Evolutionary conservation across 2,329 filamentous ascomycete species (phyloP).

Genomic region (Elsinoe ampelina): DNA sequence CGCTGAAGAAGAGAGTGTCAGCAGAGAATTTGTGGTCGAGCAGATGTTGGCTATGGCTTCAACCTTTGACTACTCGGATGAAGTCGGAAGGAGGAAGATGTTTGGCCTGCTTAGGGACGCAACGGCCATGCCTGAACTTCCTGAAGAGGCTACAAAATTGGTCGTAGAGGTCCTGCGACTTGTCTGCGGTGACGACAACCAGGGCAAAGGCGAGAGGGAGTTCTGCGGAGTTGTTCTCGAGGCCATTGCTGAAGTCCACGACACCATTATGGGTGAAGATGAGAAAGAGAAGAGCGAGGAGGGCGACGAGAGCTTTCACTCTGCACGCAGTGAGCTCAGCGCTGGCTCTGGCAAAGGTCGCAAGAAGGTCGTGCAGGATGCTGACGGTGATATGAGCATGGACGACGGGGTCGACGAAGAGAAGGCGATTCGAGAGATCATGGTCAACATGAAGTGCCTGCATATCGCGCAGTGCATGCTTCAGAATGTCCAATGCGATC

Average conservation of each 20-base stretch:
- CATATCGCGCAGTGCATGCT: slow-evolving; percentile 98
- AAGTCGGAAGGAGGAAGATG: slow-evolving; percentile 92
- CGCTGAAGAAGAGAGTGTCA: slow-evolving; percentile 70
- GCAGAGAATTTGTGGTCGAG: slow-evolving; percentile 92
- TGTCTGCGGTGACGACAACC: slow-evolving; percentile 66
- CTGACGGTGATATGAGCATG: slow-evolving; percentile 30
- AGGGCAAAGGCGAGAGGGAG: slow-evolving; percentile 64
- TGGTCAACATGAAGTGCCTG: slow-evolving; percentile 97
- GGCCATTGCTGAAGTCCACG: slow-evolving; percentile 91
- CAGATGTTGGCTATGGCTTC: slow-evolving; percentile 87
- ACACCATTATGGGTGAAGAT: slow-evolving; percentile 70
- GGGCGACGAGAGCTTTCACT: slow-evolving; percentile 77
- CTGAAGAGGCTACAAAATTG: slow-evolving; percentile 86
- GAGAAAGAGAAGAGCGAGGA: slow-evolving; percentile 43
- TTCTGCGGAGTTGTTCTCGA: slow-evolving; percentile 82
- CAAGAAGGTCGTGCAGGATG: slow-evolving; percentile 43
- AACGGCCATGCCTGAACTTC: slow-evolving; percentile 74
- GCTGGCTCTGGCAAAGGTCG: slow-evolving; percentile 40
- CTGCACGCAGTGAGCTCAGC: slow-evolving; percentile 76
- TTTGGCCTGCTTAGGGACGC: slow-evolving; percentile 80
- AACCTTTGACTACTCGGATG: slow-evolving; percentile 93
- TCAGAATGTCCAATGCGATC: slow-evolving; percentile 76
- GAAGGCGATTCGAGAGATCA: slow-evolving; percentile 80
- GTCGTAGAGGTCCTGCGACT: slow-evolving; percentile 71
- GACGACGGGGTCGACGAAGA: slow-evolving; percentile 54